A percentile compares a stretch with the other conserved stretches of the same genome.
These are phyloP conservation scores for Acephala macrosclerotiorum DNA, from an alignment of 2,329 filamentous ascomycete species.

Conservation along the genomic window DNA sequence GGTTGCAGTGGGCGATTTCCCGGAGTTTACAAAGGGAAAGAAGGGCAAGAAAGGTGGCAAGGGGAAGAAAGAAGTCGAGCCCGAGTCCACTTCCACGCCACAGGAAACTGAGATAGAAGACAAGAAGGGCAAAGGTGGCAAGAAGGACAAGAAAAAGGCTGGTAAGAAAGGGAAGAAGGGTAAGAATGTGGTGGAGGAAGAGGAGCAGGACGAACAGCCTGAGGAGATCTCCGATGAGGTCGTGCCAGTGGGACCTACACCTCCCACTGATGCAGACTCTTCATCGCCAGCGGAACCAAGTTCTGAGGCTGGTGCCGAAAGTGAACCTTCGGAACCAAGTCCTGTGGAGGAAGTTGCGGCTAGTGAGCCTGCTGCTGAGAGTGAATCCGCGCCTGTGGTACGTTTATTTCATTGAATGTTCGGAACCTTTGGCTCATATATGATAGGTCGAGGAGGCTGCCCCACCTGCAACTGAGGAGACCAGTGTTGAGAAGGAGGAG, in stretches of 20 bases:
- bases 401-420: neutral
- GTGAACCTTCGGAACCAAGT: conserved; percentile 14
- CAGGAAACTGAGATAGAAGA: conserved; percentile 15
- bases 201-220: conserved; percentile 21
- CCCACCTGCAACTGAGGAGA: neutral
- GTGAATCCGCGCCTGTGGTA: conserved; percentile 13
- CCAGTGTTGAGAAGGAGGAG: neutral
- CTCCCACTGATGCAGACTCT: conserved; percentile 16
- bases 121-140: conserved; percentile 26
- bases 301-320: conserved; percentile 13
- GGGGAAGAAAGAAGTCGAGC: too few relatives aligned
- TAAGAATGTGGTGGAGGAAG: conserved; percentile 21
- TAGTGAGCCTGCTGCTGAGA: conserved; percentile 9
- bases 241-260: conserved; percentile 1
- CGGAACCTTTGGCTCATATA: neutral
- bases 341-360: neutral
- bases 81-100: too few relatives aligned
- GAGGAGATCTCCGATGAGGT: conserved; percentile 14
- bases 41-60: too few relatives aligned
- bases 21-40: too few relatives aligned
- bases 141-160: conserved; percentile 26
- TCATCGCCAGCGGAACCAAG: conserved; percentile 15
- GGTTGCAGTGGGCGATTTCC: neutral
- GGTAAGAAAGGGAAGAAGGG: conserved; percentile 13
- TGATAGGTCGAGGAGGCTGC: conserved; percentile 5